Evolutionary conservation across 169 alveolate species (phyloP).

Genomic region (Eimeria acervulina): DNA sequence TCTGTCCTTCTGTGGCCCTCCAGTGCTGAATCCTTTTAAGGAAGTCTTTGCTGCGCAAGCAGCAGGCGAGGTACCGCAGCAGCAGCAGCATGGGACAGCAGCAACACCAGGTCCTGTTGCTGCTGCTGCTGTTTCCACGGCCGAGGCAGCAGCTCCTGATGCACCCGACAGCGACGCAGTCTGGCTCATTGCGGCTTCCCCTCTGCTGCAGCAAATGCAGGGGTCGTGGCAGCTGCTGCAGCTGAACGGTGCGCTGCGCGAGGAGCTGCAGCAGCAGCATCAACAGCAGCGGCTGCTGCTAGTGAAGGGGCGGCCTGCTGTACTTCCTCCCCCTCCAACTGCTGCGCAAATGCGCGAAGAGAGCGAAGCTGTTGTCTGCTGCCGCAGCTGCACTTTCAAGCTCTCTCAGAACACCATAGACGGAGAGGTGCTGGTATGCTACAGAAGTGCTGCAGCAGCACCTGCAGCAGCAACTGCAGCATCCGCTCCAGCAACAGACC

Average conservation of each 20-base stretch:
- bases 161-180: conserved; percentile 31
- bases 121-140: conserved; percentile 16
- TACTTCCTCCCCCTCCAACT: not conserved
- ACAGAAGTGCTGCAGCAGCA: not conserved
- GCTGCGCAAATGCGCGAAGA: conserved; percentile 17
- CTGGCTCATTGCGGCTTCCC: conserved; percentile 66
- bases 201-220: conserved; percentile 66
- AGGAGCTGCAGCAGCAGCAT: conserved; percentile 48
- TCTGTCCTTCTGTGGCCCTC: conserved; percentile 42
- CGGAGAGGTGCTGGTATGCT: conserved; percentile 56
- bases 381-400: conserved; percentile 3
- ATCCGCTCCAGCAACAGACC: conserved; percentile 2
- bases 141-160: conserved; percentile 24
- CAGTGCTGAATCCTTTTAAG: not conserved
- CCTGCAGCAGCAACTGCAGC: not conserved
- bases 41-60: conserved; percentile 38
- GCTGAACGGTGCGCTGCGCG: not conserved
- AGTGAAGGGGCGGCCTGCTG: conserved; percentile 24
- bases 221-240: conserved; percentile 63
- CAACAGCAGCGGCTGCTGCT: conserved; percentile 54
- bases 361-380: conserved; percentile 21
- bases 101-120: not conserved
- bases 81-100: not conserved
- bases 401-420: not conserved
- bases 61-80: conserved; percentile 37